phyloP scores from a whole-genome alignment of 169 alveolate species.

The Eimeria necatrix region DNA sequence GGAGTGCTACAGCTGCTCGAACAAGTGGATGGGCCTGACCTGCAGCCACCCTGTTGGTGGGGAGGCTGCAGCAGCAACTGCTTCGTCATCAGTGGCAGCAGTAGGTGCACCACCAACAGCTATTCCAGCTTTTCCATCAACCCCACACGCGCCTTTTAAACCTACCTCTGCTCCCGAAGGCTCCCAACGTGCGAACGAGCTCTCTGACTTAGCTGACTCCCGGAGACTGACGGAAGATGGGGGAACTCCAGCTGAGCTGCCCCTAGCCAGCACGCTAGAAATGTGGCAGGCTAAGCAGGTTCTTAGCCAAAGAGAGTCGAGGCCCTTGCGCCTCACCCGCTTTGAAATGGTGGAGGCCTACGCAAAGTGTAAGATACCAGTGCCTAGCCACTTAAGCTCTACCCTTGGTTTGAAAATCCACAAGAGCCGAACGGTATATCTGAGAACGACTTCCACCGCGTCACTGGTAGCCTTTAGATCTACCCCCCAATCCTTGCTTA shows the following conservation, averaged over 20 bases:
- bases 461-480: no score
- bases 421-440: no score
- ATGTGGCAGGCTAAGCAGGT: constrained; percentile 76
- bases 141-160: neutral
- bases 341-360: constrained; percentile 80
- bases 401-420: no score
- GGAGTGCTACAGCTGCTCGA: constrained; percentile 42
- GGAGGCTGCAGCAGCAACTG: neutral
- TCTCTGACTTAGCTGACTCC: neutral
- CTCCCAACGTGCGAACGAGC: neutral
- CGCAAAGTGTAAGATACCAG: constrained; percentile 69
- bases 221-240: neutral
- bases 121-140: neutral
- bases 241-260: neutral
- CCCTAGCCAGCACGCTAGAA: neutral
- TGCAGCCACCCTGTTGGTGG: neutral
- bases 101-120: neutral
- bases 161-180: neutral
- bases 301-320: constrained; percentile 70
- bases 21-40: constrained; percentile 45
- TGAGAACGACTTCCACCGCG: no score
- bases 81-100: neutral
- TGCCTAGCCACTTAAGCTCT: neutral
- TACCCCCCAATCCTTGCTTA: no score
- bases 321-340: constrained; percentile 77